phyloP scores from a whole-genome alignment of 495 filamentous ascomycete genomes.

The Copromyces sp. region DNA sequence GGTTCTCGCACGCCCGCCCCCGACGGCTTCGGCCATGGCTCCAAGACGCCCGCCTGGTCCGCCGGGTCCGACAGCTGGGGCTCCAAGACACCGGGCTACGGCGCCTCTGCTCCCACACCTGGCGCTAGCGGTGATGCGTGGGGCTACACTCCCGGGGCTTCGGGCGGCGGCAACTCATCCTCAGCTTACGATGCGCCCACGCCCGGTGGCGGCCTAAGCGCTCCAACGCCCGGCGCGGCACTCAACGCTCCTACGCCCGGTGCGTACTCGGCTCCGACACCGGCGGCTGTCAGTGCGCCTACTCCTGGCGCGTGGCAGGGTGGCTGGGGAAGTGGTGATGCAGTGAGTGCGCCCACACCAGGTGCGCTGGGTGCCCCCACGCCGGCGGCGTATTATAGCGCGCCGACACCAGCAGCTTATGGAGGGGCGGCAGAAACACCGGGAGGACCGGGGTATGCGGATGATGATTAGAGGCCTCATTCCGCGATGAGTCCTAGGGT shows the following conservation, averaged over 20 bases:
- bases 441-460: conserved; percentile 51
- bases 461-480: conserved; percentile 29
- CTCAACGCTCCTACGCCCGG: conserved; percentile 75
- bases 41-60: conserved; percentile 59
- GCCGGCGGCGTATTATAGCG: conserved; percentile 60
- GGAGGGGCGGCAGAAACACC: conserved; percentile 61
- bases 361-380: conserved; percentile 54
- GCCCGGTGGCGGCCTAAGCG: conserved; percentile 55
- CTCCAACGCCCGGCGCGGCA: conserved; percentile 57
- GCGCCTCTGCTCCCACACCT: conserved; percentile 44
- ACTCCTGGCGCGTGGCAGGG: conserved; percentile 54
- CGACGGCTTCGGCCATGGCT: conserved; percentile 55
- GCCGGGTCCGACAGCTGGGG: conserved; percentile 61
- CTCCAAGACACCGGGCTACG: conserved; percentile 68
- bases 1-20: conserved; percentile 51
- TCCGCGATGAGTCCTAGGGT: background rate
- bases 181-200: conserved; percentile 66
- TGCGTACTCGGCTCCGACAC: conserved; percentile 57
- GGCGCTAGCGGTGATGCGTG: conserved; percentile 41
- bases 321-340: conserved; percentile 48
- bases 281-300: conserved; percentile 55
- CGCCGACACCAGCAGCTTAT: conserved; percentile 70
- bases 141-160: conserved; percentile 42
- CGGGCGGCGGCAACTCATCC: conserved; percentile 44
- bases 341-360: conserved; percentile 51